Conservation (phyloP, 2,329 filamentous ascomycete species). For the Nectriaceae sp. region DNA sequence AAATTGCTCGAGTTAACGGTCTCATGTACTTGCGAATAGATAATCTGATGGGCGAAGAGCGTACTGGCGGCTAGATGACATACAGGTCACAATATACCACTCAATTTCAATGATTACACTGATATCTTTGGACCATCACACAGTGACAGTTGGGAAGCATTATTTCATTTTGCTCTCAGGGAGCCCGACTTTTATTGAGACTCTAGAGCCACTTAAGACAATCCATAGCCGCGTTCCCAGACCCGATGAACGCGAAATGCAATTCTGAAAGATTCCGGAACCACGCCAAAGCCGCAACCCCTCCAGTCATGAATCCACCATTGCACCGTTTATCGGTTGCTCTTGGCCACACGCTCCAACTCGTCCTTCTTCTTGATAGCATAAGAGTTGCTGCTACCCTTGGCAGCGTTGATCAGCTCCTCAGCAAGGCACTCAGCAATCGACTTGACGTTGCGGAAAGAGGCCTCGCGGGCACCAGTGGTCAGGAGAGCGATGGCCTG, state of each 20-base stretch:
- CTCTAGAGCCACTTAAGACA: conserved; percentile 46
- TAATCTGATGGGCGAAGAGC: background rate
- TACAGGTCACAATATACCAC: conserved; percentile 1
- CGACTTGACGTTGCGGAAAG: conserved; percentile 99
- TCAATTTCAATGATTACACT: background rate
- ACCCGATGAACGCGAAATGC: conserved; percentile 49
- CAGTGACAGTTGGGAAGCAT: conserved; percentile 11
- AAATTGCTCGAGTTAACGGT: conserved; percentile 1
- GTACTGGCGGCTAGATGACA: background rate
- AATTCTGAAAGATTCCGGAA: conserved; percentile 50
- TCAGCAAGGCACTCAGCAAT: conserved; percentile 99
- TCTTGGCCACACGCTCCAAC: conserved; percentile 99
- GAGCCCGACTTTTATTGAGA: conserved; percentile 47
- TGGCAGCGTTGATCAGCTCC: conserved; percentile 99
- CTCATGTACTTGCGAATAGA: conserved; percentile 1
- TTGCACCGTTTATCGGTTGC: conserved; percentile 86
- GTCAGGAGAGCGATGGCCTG: conserved; percentile 99
- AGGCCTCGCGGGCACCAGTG: conserved; percentile 96
- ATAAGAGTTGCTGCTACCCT: conserved; percentile 99
- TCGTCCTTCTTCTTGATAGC: conserved; percentile 99
- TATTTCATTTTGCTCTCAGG: conserved; percentile 39
- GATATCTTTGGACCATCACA: conserved; percentile 1
- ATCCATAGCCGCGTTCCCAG: conserved; percentile 48
- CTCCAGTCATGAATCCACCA: conserved; percentile 37
- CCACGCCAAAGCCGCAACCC: conserved; percentile 45